These are phyloP conservation scores for Chlamydomonas applanata DNA, from an alignment of 139 green algal species.

Conservation along the genomic window DNA sequence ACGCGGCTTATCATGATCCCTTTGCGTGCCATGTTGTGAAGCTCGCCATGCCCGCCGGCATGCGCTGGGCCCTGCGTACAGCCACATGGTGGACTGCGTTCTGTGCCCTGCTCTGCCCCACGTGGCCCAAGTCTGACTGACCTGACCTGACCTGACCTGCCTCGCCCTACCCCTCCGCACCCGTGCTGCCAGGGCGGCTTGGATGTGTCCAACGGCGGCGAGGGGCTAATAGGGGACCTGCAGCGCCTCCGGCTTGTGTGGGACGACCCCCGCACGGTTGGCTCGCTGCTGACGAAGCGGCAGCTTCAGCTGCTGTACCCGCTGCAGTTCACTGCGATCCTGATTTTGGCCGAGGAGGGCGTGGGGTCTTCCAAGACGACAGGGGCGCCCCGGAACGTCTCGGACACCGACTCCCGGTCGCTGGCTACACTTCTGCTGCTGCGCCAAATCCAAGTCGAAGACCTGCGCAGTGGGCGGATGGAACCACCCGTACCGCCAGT, in stretches of 20 bases:
- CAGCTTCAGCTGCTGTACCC: neutral
- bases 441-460: neutral
- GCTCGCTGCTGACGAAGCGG: neutral
- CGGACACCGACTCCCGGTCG: neutral
- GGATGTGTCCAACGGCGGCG: neutral
- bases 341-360: neutral
- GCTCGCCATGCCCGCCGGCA: no score
- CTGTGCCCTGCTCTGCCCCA: no score
- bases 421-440: conserved; percentile 1
- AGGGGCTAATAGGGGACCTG: neutral
- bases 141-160: no score
- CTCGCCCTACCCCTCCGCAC: no score
- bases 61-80: no score
- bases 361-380: neutral
- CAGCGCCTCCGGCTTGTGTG: neutral
- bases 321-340: conserved; percentile 4
- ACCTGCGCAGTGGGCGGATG: no score
- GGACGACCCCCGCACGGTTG: neutral
- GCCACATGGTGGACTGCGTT: no score
- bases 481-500: no score
- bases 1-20: no score
- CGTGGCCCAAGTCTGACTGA: no score
- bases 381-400: neutral
- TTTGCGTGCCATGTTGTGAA: no score
- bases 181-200: neutral